Conservation (phyloP, 1,284 basidiomycete genomes). For the Termitomyces sp. region DNA sequence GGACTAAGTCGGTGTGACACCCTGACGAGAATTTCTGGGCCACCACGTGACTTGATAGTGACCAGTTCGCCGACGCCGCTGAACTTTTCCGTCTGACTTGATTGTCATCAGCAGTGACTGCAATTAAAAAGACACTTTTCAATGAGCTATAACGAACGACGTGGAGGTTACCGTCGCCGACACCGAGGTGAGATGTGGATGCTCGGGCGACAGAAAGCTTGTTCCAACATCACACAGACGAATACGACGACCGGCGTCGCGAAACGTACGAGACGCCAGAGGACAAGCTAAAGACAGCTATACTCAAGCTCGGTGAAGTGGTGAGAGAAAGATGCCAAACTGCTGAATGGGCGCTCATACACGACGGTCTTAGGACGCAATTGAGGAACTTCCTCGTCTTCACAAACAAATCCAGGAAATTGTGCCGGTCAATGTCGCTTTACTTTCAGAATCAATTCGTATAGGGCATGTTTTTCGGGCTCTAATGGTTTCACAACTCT, state of each 20-base stretch:
- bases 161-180: constrained; percentile 26
- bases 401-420: constrained; percentile 62
- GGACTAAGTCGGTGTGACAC: too few species aligned
- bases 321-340: constrained; percentile 41
- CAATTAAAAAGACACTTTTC: constrained; percentile 15
- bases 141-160: constrained; percentile 29
- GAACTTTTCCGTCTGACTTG: background rate
- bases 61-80: background rate
- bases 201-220: constrained; percentile 5
- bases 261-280: constrained; percentile 67
- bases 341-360: constrained; percentile 2
- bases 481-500: background rate
- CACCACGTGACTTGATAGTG: background rate
- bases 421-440: constrained; percentile 50
- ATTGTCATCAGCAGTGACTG: background rate
- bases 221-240: constrained; percentile 35
- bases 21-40: background rate
- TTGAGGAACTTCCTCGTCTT: constrained; percentile 64
- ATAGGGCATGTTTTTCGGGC: constrained; percentile 48
- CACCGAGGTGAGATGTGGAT: constrained; percentile 28
- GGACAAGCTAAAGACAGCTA: constrained; percentile 61
- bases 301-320: constrained; percentile 79
- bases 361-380: constrained; percentile 46
- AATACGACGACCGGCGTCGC: constrained; percentile 59
- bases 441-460: constrained; percentile 72